Evolutionary conservation across 192 early-diverging fungal species (phyloP).

Genomic region (Hyaloraphidium curvatum): DNA sequence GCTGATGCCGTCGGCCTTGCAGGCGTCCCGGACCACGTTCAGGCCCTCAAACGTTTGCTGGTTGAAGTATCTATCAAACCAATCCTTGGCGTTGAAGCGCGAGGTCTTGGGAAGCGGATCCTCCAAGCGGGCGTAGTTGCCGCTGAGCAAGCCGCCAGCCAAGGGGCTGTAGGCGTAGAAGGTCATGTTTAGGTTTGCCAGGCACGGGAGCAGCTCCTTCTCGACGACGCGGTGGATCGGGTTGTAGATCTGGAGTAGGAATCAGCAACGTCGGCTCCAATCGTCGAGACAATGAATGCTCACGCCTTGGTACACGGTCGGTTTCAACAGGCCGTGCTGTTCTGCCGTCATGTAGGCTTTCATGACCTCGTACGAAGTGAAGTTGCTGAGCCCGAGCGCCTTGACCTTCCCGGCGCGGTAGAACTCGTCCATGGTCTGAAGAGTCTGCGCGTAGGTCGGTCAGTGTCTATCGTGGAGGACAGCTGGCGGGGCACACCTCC

Average conservation of each 20-base stretch:
- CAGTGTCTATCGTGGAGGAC: too few species aligned
- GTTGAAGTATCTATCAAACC: constrained; percentile 19
- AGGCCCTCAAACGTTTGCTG: constrained; percentile 31
- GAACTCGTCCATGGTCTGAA: constrained; percentile 2
- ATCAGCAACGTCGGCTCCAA: not conserved
- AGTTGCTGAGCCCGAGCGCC: not conserved
- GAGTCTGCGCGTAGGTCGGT: too few species aligned
- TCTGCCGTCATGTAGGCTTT: not conserved
- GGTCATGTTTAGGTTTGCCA: constrained; percentile 29
- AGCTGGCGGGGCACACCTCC: too few species aligned
- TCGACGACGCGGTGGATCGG: constrained; percentile 21
- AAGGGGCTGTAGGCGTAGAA: constrained; percentile 51
- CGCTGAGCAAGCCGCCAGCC: constrained; percentile 25
- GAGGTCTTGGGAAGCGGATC: not conserved
- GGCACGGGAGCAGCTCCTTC: constrained; percentile 35
- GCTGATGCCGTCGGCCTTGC: constrained; percentile 12
- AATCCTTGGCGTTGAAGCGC: not conserved
- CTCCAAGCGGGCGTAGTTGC: constrained; percentile 4
- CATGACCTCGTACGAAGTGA: not conserved
- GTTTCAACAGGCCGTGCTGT: not conserved
- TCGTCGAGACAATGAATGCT: too few species aligned
- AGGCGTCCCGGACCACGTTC: constrained; percentile 17
- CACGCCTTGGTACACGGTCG: constrained; percentile 1
- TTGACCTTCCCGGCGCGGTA: not conserved
- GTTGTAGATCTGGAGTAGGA: constrained; percentile 14